These are phyloP conservation scores for Suhomyces pyralidae DNA, from an alignment of 805 yeast genomes.

Conservation along the genomic window DNA sequence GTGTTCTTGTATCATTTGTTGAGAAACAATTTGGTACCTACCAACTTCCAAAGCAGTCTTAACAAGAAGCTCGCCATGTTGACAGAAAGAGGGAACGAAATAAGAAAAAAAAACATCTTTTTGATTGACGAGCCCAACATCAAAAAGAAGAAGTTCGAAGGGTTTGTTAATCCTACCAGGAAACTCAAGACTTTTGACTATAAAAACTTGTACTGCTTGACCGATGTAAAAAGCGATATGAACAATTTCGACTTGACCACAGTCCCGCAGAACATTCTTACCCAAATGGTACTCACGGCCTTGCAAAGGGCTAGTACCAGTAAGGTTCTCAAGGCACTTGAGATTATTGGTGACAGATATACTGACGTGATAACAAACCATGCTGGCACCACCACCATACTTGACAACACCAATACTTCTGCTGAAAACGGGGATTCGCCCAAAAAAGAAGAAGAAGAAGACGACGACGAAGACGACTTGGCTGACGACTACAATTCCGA, in stretches of 20 bases:
- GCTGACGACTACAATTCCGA: slow-evolving; percentile 36
- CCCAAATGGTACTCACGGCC: slow-evolving; percentile 64
- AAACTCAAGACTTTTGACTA: slow-evolving; percentile 40
- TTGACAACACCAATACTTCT: neutral
- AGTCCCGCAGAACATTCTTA: slow-evolving; percentile 62
- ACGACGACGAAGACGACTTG: slow-evolving; percentile 14
- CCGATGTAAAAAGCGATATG: slow-evolving; percentile 57
- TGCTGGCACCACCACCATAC: neutral
- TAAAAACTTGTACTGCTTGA: slow-evolving; percentile 64
- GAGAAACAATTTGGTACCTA: slow-evolving; percentile 34
- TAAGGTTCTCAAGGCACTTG: slow-evolving; percentile 61
- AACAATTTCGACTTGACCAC: slow-evolving; percentile 67
- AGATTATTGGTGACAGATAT: slow-evolving; percentile 68
- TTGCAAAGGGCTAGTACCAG: slow-evolving; percentile 51
- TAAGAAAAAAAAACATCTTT: slow-evolving; percentile 38
- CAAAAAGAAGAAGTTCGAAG: slow-evolving; percentile 40
- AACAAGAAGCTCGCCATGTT: slow-evolving; percentile 28
- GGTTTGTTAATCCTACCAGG: slow-evolving; percentile 33
- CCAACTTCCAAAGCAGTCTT: slow-evolving; percentile 26
- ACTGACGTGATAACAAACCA: slow-evolving; percentile 31
- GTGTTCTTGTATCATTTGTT: slow-evolving; percentile 39
- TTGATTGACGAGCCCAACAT: slow-evolving; percentile 29
- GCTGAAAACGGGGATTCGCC: neutral
- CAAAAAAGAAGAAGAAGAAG: slow-evolving; percentile 11
- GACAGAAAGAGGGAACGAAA: slow-evolving; percentile 37